A percentile compares a stretch with the other conserved stretches of the same genome.
Conservation (phyloP, 345 rosid genomes). For the Mercurialis annua region DNA sequence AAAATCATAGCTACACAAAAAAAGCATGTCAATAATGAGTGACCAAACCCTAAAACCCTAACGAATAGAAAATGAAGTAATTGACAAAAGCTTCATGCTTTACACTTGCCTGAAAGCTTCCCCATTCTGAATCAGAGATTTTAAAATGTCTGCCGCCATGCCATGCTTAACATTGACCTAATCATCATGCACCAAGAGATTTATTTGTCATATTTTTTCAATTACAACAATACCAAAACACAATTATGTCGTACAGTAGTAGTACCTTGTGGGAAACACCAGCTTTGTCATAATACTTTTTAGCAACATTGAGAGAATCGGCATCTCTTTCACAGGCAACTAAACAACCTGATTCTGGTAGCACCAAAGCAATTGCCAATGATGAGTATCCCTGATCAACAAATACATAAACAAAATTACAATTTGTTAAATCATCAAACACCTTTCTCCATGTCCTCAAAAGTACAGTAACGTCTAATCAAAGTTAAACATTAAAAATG, state of each 20-base stretch:
- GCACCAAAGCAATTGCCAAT: constrained; percentile 74
- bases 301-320: constrained; percentile 67
- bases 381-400: constrained; percentile 78
- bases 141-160: constrained; percentile 62
- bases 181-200: constrained; percentile 1
- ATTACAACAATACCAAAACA: not conserved
- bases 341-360: constrained; percentile 73
- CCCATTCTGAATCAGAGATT: constrained; percentile 61
- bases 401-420: not conserved
- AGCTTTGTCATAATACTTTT: constrained; percentile 67
- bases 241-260: not conserved
- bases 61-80: not conserved
- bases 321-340: constrained; percentile 93
- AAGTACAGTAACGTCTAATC: not conserved
- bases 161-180: constrained; percentile 73
- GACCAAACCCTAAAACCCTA: not conserved
- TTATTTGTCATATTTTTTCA: not conserved
- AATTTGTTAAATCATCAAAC: not conserved
- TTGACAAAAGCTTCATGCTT: constrained; percentile 5
- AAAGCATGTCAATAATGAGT: not conserved
- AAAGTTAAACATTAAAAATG: not conserved
- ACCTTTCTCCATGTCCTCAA: not conserved
- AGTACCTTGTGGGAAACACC: constrained; percentile 77
- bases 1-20: constrained; percentile 73
- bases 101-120: constrained; percentile 64